Evolutionary conservation across 257 asterid genomes (phyloP).

Genomic region (Lycium barbarum): DNA sequence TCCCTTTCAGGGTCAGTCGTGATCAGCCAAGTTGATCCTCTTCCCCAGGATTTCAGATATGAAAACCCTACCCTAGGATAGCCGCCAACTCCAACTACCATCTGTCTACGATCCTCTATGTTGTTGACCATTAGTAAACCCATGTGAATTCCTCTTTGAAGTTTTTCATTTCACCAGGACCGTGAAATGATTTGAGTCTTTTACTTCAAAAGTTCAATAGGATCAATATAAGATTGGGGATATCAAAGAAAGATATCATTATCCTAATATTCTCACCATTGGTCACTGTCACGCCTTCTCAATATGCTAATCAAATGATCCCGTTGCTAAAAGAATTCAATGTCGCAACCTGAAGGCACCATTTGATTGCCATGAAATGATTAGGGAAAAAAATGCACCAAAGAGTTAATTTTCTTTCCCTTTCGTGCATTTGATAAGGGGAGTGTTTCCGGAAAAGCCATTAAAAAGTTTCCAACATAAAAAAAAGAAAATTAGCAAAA

Average conservation of each 20-base stretch:
- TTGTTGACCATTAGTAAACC: no score
- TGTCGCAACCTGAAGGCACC: neutral
- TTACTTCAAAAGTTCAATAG: no score
- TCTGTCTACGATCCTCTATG: no score
- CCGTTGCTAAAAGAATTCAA: neutral
- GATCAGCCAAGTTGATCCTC: no score
- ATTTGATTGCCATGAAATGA: conserved; percentile 15
- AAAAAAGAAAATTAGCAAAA: neutral
- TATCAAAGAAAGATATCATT: neutral
- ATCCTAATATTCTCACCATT: conserved; percentile 6
- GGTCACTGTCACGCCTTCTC: conserved; percentile 9
- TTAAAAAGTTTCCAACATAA: neutral
- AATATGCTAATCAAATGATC: neutral
- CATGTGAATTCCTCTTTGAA: no score
- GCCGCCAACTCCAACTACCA: no score
- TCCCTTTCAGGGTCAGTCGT: no score
- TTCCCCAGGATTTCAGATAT: no score
- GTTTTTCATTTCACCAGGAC: no score
- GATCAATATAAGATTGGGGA: no score
- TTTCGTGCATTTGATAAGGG: neutral
- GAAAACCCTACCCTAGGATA: no score
- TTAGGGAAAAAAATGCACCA: neutral
- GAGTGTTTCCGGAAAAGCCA: neutral
- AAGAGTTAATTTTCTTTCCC: neutral
- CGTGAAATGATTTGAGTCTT: no score